Base-by-base conservation (phyloP, 169 alveolate genomes). In the Cystoisospora suis region DNA sequence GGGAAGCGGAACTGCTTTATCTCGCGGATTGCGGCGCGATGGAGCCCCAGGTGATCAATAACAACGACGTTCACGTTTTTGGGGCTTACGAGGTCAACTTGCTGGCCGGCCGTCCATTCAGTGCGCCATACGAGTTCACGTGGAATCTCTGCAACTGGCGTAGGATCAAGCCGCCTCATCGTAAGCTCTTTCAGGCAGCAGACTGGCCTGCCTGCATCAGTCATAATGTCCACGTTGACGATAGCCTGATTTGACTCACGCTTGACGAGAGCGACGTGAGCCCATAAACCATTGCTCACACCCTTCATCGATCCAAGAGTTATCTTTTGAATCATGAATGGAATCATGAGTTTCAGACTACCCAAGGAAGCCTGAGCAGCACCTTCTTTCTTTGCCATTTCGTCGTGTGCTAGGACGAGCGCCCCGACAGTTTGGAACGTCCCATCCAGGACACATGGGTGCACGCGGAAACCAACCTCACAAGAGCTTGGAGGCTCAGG, bases 401-500 rank as follows among this genome's bases (percentile, higher is more conserved):
- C 88, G 44, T 89, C 89, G 47, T 89, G 93, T 12, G 93, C 86
- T 59, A 42, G 27, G 56, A 88, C 88, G 80, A 88, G 75, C 45
- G 89, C 83, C 23, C 92, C 92, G 32, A 80, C 92, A 49, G 92
- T 88, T 58, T 88, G 88, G n/a, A 88, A 80, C 5, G 87, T 72
- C 27, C 90, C 93, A 32, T 69, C 93, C 2, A 79, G 87, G 46
- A 79, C 90, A 32, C 94, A 87, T 3, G 96, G 96, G 75, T 94
- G 95, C 34, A 93, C 42, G 27, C 91, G 93, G 92, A 90, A 93
- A 3, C 95, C 96, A 29, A 75, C 38, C 32, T 91, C 94, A 45
- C 92, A 92, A 7, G 91, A 36, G 12, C 89, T 80, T 1, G 89
- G 40, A 20, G 91, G 88, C 45, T 53, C 81, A 5, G 93, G 93